A percentile compares a stretch with the other conserved stretches of the same genome.
These are phyloP conservation scores for Arctostaphylos glauca DNA, from an alignment of 148 eudicot species.

Conservation along the genomic window DNA sequence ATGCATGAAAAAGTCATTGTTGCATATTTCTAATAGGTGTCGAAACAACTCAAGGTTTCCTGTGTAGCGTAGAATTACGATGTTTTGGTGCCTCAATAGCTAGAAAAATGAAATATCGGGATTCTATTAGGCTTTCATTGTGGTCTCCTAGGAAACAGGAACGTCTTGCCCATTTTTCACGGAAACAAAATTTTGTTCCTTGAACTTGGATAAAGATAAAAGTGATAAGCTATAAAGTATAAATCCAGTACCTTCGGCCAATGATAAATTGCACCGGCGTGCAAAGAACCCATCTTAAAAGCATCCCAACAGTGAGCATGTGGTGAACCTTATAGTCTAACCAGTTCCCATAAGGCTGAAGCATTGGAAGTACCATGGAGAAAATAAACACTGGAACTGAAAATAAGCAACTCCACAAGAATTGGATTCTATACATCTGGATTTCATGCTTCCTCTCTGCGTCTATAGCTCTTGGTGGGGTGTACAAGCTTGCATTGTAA, in stretches of 20 bases:
- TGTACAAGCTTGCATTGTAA: constrained; percentile 64
- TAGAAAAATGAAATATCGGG: background rate
- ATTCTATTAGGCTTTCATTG: background rate
- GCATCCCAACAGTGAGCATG: constrained; percentile 77
- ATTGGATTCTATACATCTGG: constrained; percentile 54
- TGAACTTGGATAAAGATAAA: background rate
- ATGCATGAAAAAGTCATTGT: background rate
- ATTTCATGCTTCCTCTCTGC: constrained; percentile 59
- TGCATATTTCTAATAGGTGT: background rate
- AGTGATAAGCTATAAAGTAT: background rate
- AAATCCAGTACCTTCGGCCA: constrained; percentile 65
- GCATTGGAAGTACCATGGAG: constrained; percentile 93
- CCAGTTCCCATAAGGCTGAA: constrained; percentile 84
- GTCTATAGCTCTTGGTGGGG: constrained; percentile 66
- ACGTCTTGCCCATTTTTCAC: background rate
- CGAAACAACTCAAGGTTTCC: background rate
- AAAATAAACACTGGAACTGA: constrained; percentile 74
- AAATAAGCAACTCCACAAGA: constrained; percentile 83
- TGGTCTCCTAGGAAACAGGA: background rate
- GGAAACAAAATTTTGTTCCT: background rate
- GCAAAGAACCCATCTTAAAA: constrained; percentile 82
- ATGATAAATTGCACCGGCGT: constrained; percentile 88
- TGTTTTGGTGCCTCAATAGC: background rate
- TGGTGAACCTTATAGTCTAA: constrained; percentile 72
- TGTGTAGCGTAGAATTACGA: background rate